phyloP scores from a whole-genome alignment of 805 yeast species.

The Starmera pachycereana region DNA sequence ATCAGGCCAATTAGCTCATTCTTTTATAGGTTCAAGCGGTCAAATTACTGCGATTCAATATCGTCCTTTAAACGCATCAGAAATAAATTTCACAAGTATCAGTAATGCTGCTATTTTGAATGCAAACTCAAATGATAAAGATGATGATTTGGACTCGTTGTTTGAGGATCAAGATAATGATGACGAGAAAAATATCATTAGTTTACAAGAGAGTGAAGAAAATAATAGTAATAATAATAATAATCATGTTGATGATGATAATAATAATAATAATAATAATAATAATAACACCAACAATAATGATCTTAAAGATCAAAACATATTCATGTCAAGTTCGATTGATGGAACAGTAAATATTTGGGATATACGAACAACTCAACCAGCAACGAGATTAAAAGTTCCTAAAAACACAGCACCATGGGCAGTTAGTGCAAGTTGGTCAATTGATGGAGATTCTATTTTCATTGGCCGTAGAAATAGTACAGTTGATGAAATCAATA shows the following conservation, averaged over 20 bases:
- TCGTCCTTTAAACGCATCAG: conserved; percentile 38
- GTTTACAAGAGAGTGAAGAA: conserved; percentile 28
- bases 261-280: no score
- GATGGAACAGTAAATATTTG: conserved; percentile 77
- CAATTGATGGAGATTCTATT: conserved; percentile 65
- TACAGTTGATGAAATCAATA: conserved; percentile 64
- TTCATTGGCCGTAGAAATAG: conserved; percentile 88
- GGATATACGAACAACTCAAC: conserved; percentile 53
- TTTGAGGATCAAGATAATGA: conserved; percentile 50
- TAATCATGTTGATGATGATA: conserved; percentile 10
- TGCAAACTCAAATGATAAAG: conserved; percentile 18
- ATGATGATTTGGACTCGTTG: conserved; percentile 42
- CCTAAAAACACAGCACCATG: conserved; percentile 80
- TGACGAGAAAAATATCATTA: conserved; percentile 12
- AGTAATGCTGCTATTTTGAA: no score
- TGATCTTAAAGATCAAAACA: conserved; percentile 27
- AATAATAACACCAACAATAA: background rate
- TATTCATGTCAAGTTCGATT: conserved; percentile 71
- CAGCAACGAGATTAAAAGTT: conserved; percentile 39
- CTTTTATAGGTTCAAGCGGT: conserved; percentile 53
- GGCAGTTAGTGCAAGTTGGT: conserved; percentile 89
- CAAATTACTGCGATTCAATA: conserved; percentile 72
- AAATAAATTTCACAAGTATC: conserved; percentile 1
- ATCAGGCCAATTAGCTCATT: conserved; percentile 44
- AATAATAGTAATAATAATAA: conserved; percentile 15